Evolutionary conservation across 345 rosid species (phyloP), one percentile per base, ranked within the genome.

Genomic region (Barbarea vulgaris): DNA sequence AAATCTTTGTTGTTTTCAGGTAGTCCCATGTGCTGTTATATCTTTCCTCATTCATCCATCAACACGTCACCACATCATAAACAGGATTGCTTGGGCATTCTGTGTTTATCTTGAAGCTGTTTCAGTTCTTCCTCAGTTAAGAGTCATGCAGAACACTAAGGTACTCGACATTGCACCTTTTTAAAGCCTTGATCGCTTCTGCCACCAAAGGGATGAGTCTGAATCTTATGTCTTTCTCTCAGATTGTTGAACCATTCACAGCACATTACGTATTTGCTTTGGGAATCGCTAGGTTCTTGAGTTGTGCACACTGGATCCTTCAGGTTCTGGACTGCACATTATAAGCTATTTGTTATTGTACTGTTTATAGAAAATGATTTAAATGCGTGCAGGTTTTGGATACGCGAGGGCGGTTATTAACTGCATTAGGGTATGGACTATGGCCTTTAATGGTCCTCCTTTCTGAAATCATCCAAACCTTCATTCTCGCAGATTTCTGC

Each of bases 271-370:
- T 91, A n/a, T 93, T 93, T 84, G 97, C 98, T 28, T 33, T 93
- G 80, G 98, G 96, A 54, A 82, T 93, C 27, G 97, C 98, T 42
- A 87, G 93, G 88, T 90, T 93, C 85, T 83, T 90, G 80, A 90
- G 90, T 79, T 93, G 95, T 81, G 97, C 97, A 61, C 97, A 90
- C 76, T 93, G 98, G 98, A 85, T 93, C 81, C 93, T 93, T 75
- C 92, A 91, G 97, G 98, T 91, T 77, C 48, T 37, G 21, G 33
- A 30, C 18, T 25, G 61, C 63, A 30, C 61, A 42, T 21, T 5
- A 37, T 59, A 36, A 39, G 14, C 70, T 61, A 31, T 18, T 34
- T 4, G 3, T 24, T 12, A 7, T 2, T n/a, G 48, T 25, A 63
- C 12, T 1, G 11, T 31, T 61, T 41, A 6, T 63, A 11, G 33